Base-by-base conservation (phyloP, 2,329 filamentous ascomycete genomes). In the Fusarium beomiforme region DNA sequence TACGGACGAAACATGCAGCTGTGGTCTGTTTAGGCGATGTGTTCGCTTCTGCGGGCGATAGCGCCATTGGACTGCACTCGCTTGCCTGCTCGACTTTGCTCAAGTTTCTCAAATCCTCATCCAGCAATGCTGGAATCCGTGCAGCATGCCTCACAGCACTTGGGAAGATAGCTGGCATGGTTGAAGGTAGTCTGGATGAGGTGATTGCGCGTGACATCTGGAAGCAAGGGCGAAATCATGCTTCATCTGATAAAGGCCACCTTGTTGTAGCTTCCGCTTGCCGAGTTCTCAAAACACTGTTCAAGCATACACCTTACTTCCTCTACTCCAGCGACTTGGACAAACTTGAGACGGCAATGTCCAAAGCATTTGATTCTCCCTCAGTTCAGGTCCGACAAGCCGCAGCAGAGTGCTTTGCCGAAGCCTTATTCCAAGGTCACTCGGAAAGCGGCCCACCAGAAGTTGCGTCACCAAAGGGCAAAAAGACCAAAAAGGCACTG, bases 1-100 rank as follows among this genome's bases (percentile, higher is more conserved):
- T 92, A 55, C 90, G 91, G 76, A 88, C 90, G 6, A 97, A 93
- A 81, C 95, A 98, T 87, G 94, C 94, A 9, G 95, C 95, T 24
- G 92, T 93, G 41, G 89, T 92, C 78, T 97, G 94, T 78, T 80
- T 99, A 73, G 96, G 96, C 34, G 92, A 96, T 77, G 89, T 98
- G 36, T 98, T 95, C 81, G 93, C 92, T 64, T 90, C 92, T n/a
- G 95, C 95, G 5, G 96, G 96, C 58, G 96, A 98, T 80, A 98
- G 95, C 80, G 94, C 93, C 51, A 93, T 97, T 79, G 91, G 92
- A 70, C 84, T 97, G 65, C 93, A 96, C 67, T 90, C 91, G 60
- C 82, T 97, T 66, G 89, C 91, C 19, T 93, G 91, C 74, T 87
- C 89, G 14, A 88, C 90, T 8, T 82, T 97, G 55, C 76, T 97